Percentiles rank a stretch among this genome's conserved stretches.
These are phyloP conservation scores for Gossypioides kirkii DNA, from an alignment of 345 rosid species.

Conservation along the genomic window DNA sequence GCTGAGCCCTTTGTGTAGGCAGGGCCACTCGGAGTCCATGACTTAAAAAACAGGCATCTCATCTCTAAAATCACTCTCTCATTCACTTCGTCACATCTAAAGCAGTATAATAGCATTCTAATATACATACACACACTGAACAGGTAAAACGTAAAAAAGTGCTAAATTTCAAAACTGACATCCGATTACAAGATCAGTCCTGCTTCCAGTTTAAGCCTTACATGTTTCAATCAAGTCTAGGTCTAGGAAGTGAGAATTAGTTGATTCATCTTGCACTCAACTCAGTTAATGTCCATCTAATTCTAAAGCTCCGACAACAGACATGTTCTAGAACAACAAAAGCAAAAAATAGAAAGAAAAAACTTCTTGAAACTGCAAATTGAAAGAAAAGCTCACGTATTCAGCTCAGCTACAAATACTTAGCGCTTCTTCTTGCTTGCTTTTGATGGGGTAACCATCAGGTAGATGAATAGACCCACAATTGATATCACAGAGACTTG, in stretches of 20 bases:
- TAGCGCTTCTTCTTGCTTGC: conserved; percentile 81
- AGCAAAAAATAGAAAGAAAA: neutral
- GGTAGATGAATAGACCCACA: conserved; percentile 61
- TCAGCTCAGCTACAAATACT: neutral
- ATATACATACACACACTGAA: neutral
- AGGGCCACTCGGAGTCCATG: neutral
- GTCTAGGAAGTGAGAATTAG: neutral
- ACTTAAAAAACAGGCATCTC: neutral
- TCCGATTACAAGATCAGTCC: neutral
- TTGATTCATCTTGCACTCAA: conserved; percentile 9
- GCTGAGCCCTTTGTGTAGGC: neutral
- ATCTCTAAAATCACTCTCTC: neutral
- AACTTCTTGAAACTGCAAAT: neutral
- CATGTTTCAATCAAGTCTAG: neutral
- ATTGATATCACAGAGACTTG: conserved; percentile 76
- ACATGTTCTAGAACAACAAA: neutral
- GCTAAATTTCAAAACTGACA: neutral
- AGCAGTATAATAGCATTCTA: neutral
- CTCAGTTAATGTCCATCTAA: conserved; percentile 7
- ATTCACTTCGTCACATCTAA: neutral
- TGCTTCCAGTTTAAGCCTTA: neutral
- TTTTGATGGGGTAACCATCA: conserved; percentile 66
- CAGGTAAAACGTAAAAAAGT: neutral
- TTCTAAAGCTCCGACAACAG: neutral
- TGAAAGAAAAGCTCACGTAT: neutral